A percentile compares a stretch with the other conserved stretches of the same genome.
phyloP scores from a whole-genome alignment of 257 asterid species.

The Primulina eburnea region DNA sequence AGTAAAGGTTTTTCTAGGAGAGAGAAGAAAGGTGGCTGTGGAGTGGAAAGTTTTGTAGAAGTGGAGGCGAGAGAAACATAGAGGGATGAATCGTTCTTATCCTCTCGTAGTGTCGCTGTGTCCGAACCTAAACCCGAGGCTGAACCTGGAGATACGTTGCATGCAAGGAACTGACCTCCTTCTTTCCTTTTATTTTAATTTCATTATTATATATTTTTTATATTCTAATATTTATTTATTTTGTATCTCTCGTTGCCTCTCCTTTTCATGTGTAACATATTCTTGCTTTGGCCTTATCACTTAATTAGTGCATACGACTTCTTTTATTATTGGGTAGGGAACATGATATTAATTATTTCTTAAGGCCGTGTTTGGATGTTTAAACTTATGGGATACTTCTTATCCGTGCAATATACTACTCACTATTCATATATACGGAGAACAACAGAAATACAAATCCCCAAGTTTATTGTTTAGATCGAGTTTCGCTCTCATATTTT shows the following conservation, averaged over 20 bases:
- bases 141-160: conserved; percentile 16
- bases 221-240: no score
- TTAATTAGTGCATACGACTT: neutral
- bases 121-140: conserved; percentile 62
- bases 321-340: neutral
- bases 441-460: no score
- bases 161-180: conserved; percentile 1
- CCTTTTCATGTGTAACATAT: neutral
- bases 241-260: neutral
- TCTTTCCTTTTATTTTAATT: neutral
- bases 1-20: neutral
- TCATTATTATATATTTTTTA: no score
- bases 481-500: no score
- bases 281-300: neutral
- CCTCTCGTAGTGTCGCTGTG: conserved; percentile 28
- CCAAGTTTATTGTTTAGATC: no score
- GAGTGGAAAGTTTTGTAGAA: conserved; percentile 8
- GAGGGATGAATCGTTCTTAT: conserved; percentile 51
- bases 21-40: neutral
- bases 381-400: no score
- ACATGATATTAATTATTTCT: no score
- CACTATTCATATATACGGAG: no score
- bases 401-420: no score
- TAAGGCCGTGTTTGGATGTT: no score
- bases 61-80: conserved; percentile 41